A percentile compares a stretch with the other conserved stretches of the same genome.
These are phyloP conservation scores for Teratosphaeria epicoccoides DNA, from an alignment of 2,329 filamentous ascomycete species.

Conservation along the genomic window DNA sequence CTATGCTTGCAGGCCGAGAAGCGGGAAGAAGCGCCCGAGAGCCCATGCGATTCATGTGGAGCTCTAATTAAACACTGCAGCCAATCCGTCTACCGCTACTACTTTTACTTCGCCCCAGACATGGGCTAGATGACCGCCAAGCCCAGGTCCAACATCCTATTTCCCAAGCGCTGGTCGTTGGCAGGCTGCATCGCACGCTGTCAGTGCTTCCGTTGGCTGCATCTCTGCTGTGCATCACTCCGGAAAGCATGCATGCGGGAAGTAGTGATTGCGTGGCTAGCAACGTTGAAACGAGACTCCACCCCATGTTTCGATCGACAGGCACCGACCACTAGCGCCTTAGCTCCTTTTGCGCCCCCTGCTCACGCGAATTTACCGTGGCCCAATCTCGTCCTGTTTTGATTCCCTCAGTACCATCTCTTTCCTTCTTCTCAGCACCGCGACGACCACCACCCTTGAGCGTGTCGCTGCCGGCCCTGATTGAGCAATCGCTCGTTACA, in stretches of 20 bases:
- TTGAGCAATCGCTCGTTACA: constrained; percentile 35
- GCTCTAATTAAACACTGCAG: constrained; percentile 3
- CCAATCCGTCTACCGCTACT: constrained; percentile 1
- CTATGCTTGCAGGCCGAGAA: background rate
- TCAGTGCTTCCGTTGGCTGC: background rate
- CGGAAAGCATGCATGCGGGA: background rate
- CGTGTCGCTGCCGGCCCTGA: constrained; percentile 17
- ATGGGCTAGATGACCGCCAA: too few species aligned
- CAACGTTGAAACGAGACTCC: background rate
- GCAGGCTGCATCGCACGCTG: background rate
- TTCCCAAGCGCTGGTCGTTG: background rate
- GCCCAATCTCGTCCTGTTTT: background rate
- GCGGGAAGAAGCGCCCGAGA: background rate
- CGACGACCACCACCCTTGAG: constrained; percentile 7
- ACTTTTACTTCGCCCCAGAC: background rate
- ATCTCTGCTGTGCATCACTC: background rate
- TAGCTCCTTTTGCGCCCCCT: constrained; percentile 5
- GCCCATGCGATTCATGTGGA: constrained; percentile 1
- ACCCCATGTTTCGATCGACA: background rate
- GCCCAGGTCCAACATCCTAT: background rate
- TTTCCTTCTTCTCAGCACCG: constrained; percentile 17
- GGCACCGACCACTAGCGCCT: background rate
- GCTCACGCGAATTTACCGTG: background rate
- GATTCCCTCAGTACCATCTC: background rate
- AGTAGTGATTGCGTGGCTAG: background rate